A percentile compares a stretch with the other conserved stretches of the same genome.
Evolutionary conservation across 1,139 yeast species (phyloP).

Genomic region (Oligophagozyma castellii): DNA sequence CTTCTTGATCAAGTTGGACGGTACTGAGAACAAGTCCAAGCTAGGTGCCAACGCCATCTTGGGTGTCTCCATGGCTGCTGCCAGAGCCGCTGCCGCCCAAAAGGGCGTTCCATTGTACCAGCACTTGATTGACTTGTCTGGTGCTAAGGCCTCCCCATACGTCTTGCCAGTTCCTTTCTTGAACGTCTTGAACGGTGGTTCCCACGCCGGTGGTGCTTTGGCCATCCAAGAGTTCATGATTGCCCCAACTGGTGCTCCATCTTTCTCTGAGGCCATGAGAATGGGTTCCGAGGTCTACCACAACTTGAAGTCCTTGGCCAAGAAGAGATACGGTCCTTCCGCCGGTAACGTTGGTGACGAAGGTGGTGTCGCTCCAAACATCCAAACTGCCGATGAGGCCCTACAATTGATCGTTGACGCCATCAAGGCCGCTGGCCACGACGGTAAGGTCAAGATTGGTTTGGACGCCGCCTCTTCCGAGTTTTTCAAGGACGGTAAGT

Average conservation of each 20-base stretch:
- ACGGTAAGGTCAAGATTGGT: slow-evolving; percentile 79
- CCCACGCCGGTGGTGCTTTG: slow-evolving; percentile 97
- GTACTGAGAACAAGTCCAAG: slow-evolving; percentile 88
- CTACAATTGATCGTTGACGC: slow-evolving; percentile 80
- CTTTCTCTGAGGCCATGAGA: slow-evolving; percentile 88
- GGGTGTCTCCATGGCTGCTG: slow-evolving; percentile 87
- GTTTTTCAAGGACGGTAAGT: slow-evolving; percentile 89
- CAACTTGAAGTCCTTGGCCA: slow-evolving; percentile 77
- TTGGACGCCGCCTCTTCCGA: slow-evolving; percentile 94
- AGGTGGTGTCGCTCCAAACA: slow-evolving; percentile 99
- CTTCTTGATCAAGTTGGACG: slow-evolving; percentile 67
- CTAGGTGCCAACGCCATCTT: slow-evolving; percentile 93
- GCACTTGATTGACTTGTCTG: slow-evolving; percentile 66
- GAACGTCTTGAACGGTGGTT: slow-evolving; percentile 96
- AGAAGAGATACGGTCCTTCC: slow-evolving; percentile 86
- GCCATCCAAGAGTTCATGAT: slow-evolving; percentile 99
- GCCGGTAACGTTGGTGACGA: slow-evolving; percentile 99
- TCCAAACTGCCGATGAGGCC: slow-evolving; percentile 87
- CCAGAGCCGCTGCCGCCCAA: slow-evolving; percentile 92
- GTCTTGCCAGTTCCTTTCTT: slow-evolving; percentile 94
- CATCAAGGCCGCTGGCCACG: slow-evolving; percentile 85
- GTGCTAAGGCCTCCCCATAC: slow-evolving; percentile 47
- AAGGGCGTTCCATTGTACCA: slow-evolving; percentile 75
- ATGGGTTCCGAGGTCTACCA: slow-evolving; percentile 96
- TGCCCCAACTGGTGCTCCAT: slow-evolving; percentile 77